These are phyloP conservation scores for Populus hybrid DNA, from an alignment of 441 rosid species.

Conservation along the genomic window DNA sequence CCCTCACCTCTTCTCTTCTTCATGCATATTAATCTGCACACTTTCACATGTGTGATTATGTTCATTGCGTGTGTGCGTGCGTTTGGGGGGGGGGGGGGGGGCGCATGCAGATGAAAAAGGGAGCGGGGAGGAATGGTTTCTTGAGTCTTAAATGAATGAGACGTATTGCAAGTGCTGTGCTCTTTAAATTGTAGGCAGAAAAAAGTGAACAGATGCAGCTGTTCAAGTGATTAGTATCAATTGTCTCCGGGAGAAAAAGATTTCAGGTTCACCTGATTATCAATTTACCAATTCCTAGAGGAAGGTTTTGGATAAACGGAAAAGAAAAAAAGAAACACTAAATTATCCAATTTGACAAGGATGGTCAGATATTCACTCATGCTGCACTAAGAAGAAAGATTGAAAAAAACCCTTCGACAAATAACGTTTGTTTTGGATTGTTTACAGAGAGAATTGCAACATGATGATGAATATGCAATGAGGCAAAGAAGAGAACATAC, in stretches of 20 bases:
- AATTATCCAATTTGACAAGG: background rate
- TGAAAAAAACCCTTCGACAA: background rate
- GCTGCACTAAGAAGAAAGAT: background rate
- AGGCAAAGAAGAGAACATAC: conserved; percentile 23
- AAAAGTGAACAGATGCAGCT: conserved; percentile 17
- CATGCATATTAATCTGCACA: background rate
- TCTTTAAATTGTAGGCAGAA: background rate
- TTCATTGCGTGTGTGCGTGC: background rate
- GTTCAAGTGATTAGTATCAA: conserved; percentile 17
- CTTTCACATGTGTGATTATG: background rate
- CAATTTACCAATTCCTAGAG: background rate
- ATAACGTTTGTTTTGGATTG: conserved; percentile 17
- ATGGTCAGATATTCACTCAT: background rate
- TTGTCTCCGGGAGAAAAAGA: background rate
- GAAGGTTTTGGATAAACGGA: conserved; percentile 5
- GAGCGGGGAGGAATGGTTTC: too few species aligned
- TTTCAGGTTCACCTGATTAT: conserved; percentile 20
- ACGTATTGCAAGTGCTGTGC: conserved; percentile 7
- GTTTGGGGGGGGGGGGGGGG: too few species aligned
- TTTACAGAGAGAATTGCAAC: conserved; percentile 31
- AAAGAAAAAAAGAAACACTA: background rate
- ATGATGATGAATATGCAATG: conserved; percentile 26
- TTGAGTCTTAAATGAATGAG: background rate
- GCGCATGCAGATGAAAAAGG: background rate
- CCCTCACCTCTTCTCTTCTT: background rate